phyloP scores from a whole-genome alignment of 106 monocot species.

The Cymbidium sinense region DNA sequence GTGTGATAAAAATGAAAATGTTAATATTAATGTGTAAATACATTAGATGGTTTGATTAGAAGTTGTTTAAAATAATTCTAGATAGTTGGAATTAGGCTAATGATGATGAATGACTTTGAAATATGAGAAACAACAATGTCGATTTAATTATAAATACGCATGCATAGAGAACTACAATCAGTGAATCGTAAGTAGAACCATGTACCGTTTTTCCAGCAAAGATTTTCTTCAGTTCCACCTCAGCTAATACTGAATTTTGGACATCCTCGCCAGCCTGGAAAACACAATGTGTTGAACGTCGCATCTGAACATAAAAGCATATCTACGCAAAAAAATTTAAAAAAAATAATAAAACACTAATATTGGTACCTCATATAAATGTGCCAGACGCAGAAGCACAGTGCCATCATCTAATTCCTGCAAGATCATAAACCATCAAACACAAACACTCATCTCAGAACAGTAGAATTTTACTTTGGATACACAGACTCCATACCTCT shows the following conservation, averaged over 20 bases:
- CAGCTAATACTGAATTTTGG: conserved; percentile 44
- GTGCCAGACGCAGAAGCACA: conserved; percentile 64
- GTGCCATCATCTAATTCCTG: conserved; percentile 72
- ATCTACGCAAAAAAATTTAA: conserved; percentile 1
- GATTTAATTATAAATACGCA: not conserved
- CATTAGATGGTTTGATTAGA: not conserved
- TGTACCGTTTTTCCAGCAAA: conserved; percentile 35
- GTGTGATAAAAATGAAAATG: no score
- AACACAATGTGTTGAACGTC: not conserved
- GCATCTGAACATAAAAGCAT: not conserved
- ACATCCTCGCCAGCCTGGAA: conserved; percentile 61
- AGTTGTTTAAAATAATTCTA: not conserved
- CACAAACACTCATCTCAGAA: not conserved
- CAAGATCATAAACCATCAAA: not conserved
- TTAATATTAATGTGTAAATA: not conserved
- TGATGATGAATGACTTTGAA: not conserved
- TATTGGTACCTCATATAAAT: conserved; percentile 66
- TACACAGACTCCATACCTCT: conserved; percentile 35
- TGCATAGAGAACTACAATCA: not conserved
- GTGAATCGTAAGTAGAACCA: not conserved
- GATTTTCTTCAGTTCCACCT: conserved; percentile 64
- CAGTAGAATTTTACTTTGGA: not conserved
- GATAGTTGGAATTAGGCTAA: not conserved
- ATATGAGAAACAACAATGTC: not conserved
- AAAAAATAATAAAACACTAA: not conserved